phyloP scores from a whole-genome alignment of 2,329 filamentous ascomycete species.

The Phaeomoniella chlamydospora region DNA sequence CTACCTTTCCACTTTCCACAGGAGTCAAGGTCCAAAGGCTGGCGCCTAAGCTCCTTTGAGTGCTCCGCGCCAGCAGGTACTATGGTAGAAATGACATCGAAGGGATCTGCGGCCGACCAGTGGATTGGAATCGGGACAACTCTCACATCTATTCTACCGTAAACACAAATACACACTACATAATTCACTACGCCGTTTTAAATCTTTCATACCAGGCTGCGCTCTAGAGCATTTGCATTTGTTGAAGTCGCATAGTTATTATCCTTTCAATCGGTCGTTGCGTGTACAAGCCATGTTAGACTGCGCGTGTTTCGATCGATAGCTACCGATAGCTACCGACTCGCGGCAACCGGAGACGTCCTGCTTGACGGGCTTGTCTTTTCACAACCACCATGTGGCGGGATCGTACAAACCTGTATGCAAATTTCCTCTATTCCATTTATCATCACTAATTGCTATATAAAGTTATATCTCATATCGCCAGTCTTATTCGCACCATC shows the following conservation, averaged over 20 bases:
- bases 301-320: background rate
- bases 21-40: no score
- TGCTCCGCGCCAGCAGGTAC: no score
- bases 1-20: no score
- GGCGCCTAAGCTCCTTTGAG: background rate
- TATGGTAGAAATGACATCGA: background rate
- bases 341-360: background rate
- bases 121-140: background rate
- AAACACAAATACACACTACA: no score
- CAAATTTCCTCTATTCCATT: constrained; percentile 5
- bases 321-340: background rate
- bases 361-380: background rate
- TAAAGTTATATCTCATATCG: constrained; percentile 81
- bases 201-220: no score
- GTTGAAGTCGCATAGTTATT: no score
- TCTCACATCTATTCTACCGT: no score
- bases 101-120: background rate
- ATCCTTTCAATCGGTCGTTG: no score
- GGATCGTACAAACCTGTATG: constrained; percentile 95
- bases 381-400: constrained; percentile 74
- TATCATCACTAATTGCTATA: constrained; percentile 6
- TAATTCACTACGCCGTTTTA: no score
- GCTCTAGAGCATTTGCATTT: no score
- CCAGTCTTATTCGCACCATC: constrained; percentile 94
- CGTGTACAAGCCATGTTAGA: background rate